Percentiles rank a stretch among this genome's conserved stretches.
Evolutionary conservation across 768 basidiomycete genomes (phyloP).

Genomic region (Amanita rubescens): DNA sequence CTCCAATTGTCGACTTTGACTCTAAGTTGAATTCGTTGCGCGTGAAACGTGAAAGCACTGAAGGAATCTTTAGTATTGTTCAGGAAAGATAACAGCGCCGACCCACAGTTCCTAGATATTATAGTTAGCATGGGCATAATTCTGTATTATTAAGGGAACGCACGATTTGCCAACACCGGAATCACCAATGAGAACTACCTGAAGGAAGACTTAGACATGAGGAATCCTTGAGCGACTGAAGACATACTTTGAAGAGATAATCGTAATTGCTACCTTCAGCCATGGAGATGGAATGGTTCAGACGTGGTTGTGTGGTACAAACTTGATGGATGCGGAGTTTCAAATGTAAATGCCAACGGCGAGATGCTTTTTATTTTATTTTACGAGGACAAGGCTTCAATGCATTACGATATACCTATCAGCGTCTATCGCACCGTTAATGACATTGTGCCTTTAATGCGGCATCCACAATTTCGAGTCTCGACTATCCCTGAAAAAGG

Average conservation of each 20-base stretch:
- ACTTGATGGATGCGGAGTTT: slow-evolving; percentile 18
- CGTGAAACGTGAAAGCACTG: slow-evolving; percentile 99
- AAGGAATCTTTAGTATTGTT: background rate
- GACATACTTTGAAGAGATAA: slow-evolving; percentile 91
- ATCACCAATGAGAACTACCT: slow-evolving; percentile 99
- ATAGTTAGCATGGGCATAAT: slow-evolving; percentile 7
- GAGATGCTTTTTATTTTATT: too few relatives aligned
- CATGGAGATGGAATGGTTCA: slow-evolving; percentile 36
- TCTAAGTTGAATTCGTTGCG: slow-evolving; percentile 99
- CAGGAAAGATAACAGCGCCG: background rate
- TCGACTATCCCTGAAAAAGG: too few relatives aligned
- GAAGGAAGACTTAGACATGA: slow-evolving; percentile 7
- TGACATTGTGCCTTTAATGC: too few relatives aligned
- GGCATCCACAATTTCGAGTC: too few relatives aligned
- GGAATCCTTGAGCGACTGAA: background rate
- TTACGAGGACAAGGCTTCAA: too few relatives aligned
- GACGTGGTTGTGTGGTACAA: slow-evolving; percentile 12
- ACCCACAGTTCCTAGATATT: slow-evolving; percentile 56
- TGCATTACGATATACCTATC: too few relatives aligned
- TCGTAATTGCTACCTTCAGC: slow-evolving; percentile 95
- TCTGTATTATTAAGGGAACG: slow-evolving; percentile 30
- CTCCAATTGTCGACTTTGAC: slow-evolving; percentile 98
- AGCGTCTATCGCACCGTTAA: too few relatives aligned
- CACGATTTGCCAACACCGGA: slow-evolving; percentile 99
- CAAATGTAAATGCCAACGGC: too few relatives aligned